Conservation (phyloP, 2,329 filamentous ascomycete species). For the Clarireedia monteithiana region DNA sequence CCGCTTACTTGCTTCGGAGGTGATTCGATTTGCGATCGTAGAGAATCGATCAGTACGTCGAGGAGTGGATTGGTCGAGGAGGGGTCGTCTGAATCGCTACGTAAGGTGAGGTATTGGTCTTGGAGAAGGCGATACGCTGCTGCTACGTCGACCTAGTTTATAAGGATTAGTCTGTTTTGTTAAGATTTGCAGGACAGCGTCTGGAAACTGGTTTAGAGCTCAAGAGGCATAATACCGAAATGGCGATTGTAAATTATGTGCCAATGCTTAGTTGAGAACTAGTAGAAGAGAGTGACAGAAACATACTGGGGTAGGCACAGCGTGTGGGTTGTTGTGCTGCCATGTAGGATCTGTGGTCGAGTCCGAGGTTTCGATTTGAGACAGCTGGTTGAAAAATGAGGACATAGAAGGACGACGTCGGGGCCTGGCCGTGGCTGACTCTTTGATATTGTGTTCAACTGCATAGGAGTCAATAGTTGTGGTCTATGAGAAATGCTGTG, state of each 20-base stretch:
- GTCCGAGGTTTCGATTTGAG: constrained; percentile 30
- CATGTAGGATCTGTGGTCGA: constrained; percentile 13
- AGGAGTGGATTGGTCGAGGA: constrained; percentile 39
- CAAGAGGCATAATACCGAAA: not conserved
- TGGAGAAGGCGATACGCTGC: constrained; percentile 51
- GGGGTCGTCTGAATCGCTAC: constrained; percentile 38
- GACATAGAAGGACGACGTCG: constrained; percentile 53
- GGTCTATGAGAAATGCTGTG: too few relatives aligned
- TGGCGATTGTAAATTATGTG: too few relatives aligned
- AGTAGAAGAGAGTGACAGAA: not conserved
- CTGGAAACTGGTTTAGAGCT: not conserved
- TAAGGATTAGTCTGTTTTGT: not conserved
- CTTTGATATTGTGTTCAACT: constrained; percentile 60
- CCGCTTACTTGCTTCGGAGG: constrained; percentile 45
- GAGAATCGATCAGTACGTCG: constrained; percentile 37
- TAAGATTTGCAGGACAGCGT: not conserved
- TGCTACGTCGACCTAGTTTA: constrained; percentile 39
- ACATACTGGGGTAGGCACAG: constrained; percentile 45
- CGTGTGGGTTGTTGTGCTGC: constrained; percentile 43
- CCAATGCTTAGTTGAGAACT: not conserved
- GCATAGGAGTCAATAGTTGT: not conserved
- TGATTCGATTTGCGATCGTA: constrained; percentile 44
- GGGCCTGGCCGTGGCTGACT: constrained; percentile 30
- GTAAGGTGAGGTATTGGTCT: constrained; percentile 47
- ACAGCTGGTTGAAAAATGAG: constrained; percentile 50